Percentiles rank a stretch among this genome's conserved stretches.
Evolutionary conservation across 2,329 filamentous ascomycete species (phyloP).

Genomic region (Penicillium sp.): DNA sequence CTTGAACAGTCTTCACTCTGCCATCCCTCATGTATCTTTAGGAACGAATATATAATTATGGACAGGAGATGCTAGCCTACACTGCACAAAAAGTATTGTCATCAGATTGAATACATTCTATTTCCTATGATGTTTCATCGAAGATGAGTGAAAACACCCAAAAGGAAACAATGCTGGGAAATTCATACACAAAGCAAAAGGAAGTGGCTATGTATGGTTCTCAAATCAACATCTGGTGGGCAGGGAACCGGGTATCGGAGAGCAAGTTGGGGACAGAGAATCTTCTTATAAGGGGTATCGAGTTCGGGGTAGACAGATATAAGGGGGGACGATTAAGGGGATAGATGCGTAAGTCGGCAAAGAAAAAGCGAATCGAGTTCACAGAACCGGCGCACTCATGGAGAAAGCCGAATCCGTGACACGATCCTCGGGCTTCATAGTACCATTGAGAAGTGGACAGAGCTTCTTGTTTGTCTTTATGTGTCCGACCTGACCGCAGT

Average conservation of each 20-base stretch:
- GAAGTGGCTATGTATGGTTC: background rate
- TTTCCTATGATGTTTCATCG: background rate
- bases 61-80: background rate
- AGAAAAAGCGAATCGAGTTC: slow-evolving; percentile 18
- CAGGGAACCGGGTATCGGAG: slow-evolving; percentile 12
- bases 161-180: background rate
- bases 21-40: slow-evolving; percentile 11
- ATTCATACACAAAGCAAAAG: background rate
- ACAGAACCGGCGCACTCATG: slow-evolving; percentile 41
- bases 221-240: background rate
- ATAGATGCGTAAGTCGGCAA: background rate
- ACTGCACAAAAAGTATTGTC: background rate
- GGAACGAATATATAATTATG: background rate
- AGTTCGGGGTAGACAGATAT: slow-evolving; percentile 3
- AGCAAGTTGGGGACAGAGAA: slow-evolving; percentile 1
- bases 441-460: slow-evolving; percentile 82
- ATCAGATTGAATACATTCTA: background rate
- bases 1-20: background rate
- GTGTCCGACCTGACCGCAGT: slow-evolving; percentile 93
- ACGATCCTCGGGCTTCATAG: slow-evolving; percentile 59
- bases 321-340: background rate
- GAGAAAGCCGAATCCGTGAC: slow-evolving; percentile 47
- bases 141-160: background rate
- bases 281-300: slow-evolving; percentile 10
- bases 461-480: slow-evolving; percentile 99